Conservation (phyloP, 306 rosid species). For the Corylus avellana region DNA sequence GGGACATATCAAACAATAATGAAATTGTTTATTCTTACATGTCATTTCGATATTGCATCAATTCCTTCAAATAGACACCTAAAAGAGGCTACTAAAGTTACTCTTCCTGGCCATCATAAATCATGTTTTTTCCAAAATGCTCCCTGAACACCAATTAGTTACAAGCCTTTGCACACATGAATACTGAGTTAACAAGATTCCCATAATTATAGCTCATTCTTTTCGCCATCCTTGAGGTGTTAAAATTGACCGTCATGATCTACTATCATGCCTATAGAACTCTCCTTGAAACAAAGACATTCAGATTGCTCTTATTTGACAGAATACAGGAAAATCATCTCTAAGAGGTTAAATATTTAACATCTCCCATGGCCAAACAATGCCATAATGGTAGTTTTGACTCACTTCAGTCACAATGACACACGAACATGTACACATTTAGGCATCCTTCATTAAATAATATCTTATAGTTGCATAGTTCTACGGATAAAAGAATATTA, state of each 20-base stretch:
- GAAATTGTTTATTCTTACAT: not conserved
- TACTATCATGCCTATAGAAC: not conserved
- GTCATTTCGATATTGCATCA: not conserved
- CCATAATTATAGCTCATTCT: not conserved
- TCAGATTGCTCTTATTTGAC: not conserved
- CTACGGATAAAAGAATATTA: slow-evolving; percentile 8
- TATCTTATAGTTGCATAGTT: slow-evolving; percentile 6
- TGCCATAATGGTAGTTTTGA: slow-evolving; percentile 12
- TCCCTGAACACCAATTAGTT: not conserved
- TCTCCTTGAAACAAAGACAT: not conserved
- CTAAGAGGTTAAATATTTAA: not conserved
- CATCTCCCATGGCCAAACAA: slow-evolving; percentile 13
- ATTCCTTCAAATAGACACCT: not conserved
- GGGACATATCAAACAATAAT: not conserved
- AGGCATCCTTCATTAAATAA: not conserved
- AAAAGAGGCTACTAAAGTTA: not conserved
- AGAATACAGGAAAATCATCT: not conserved
- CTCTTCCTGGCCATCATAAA: not conserved
- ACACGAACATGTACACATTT: not conserved
- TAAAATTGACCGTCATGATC: not conserved
- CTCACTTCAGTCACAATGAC: slow-evolving; percentile 3
- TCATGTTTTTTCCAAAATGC: not conserved
- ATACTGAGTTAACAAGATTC: not conserved
- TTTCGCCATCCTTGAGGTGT: not conserved
- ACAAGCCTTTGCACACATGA: not conserved